Evolutionary conservation across 2,329 filamentous ascomycete species (phyloP).

Genomic region (Leptographium radiaticola): DNA sequence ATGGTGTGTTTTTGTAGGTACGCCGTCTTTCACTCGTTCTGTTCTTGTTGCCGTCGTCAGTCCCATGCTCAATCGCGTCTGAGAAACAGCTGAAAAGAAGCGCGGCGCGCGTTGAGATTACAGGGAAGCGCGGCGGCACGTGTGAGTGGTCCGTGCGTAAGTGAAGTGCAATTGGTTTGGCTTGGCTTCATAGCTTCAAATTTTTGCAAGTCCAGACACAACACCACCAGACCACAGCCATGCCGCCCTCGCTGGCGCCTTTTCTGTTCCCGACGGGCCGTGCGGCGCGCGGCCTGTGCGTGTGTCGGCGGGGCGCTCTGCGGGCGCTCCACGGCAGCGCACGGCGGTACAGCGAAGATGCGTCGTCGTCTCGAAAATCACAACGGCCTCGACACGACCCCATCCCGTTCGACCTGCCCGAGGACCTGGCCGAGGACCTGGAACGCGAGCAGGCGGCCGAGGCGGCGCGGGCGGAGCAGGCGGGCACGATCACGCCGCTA

Average conservation of each 20-base stretch:
- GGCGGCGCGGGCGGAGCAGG: slow-evolving; percentile 2
- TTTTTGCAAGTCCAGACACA: neutral
- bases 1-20: no score
- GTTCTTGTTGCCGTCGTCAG: no score
- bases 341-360: neutral
- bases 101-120: no score
- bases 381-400: slow-evolving; percentile 14
- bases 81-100: no score
- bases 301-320: slow-evolving; percentile 14
- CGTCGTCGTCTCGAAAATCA: no score
- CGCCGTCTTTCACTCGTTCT: no score
- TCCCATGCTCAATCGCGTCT: no score
- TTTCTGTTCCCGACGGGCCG: slow-evolving; percentile 59
- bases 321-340: slow-evolving; percentile 15
- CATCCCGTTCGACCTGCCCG: slow-evolving; percentile 38
- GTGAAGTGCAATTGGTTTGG: neutral
- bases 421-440: slow-evolving; percentile 21
- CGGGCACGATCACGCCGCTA: slow-evolving; percentile 43
- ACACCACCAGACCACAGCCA: slow-evolving; percentile 12
- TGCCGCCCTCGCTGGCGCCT: slow-evolving; percentile 39
- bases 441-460: slow-evolving; percentile 5
- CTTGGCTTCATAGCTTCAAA: neutral
- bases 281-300: slow-evolving; percentile 25
- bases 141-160: neutral
- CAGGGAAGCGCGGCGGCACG: no score